phyloP scores from a whole-genome alignment of 2,329 filamentous ascomycete genomes.

The Fusarium transvaalense region DNA sequence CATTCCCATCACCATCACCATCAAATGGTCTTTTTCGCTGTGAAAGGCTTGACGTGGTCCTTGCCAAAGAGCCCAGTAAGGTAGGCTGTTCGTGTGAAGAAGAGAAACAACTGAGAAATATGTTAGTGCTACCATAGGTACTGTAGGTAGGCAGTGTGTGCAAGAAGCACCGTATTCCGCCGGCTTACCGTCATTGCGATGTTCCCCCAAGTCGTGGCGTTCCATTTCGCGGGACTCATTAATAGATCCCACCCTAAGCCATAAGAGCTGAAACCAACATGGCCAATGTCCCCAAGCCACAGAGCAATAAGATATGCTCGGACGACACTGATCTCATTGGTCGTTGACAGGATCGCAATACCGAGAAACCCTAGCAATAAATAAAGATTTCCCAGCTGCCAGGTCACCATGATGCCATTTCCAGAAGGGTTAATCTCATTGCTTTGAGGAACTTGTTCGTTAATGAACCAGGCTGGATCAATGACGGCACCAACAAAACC shows the following conservation, averaged over 20 bases:
- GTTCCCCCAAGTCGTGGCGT: constrained; percentile 79
- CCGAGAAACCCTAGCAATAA: constrained; percentile 74
- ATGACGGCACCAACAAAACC: constrained; percentile 70
- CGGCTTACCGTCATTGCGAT: constrained; percentile 72
- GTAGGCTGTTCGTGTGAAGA: constrained; percentile 68
- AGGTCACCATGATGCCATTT: constrained; percentile 68
- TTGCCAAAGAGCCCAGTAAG: constrained; percentile 70
- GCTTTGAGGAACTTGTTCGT: constrained; percentile 67
- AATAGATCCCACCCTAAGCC: constrained; percentile 68
- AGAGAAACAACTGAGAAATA: constrained; percentile 63
- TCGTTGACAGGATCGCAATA: constrained; percentile 72
- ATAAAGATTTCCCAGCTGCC: constrained; percentile 78
- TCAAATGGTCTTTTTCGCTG: constrained; percentile 48
- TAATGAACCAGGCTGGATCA: constrained; percentile 71
- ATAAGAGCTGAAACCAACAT: constrained; percentile 71
- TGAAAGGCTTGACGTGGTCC: constrained; percentile 47
- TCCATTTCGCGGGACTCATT: constrained; percentile 70
- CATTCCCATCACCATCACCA: constrained; percentile 17
- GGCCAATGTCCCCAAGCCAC: constrained; percentile 75
- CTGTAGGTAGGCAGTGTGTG: too few species aligned
- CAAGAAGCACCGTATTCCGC: not conserved
- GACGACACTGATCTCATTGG: constrained; percentile 74
- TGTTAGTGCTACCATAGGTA: not conserved
- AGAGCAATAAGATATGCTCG: constrained; percentile 75
- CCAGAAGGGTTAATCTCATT: constrained; percentile 55